Conservation (phyloP, 192 early-diverging fungal genomes). For the Coemansia sp. region DNA sequence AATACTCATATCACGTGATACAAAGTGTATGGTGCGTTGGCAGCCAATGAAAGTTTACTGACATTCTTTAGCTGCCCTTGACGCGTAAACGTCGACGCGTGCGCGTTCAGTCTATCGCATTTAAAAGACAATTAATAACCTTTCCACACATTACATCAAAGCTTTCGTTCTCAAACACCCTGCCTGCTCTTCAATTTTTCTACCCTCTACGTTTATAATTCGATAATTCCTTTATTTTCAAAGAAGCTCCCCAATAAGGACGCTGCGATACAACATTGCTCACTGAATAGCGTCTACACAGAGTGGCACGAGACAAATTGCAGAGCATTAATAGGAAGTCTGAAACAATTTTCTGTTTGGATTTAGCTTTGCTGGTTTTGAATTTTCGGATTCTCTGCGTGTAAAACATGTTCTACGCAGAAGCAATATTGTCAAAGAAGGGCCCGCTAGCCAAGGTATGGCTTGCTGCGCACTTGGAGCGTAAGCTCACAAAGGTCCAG, state of each 20-base stretch:
- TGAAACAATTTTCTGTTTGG: background rate
- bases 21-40: no score
- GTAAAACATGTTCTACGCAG: constrained; percentile 69
- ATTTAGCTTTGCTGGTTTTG: background rate
- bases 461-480: constrained; percentile 97
- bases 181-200: background rate
- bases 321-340: background rate
- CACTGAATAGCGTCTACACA: no score
- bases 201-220: background rate
- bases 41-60: no score
- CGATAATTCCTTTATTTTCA: background rate
- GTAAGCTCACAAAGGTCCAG: constrained; percentile 94
- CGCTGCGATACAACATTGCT: no score
- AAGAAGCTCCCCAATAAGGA: background rate
- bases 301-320: no score
- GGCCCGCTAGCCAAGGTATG: constrained; percentile 95
- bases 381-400: background rate
- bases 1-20: no score
- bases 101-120: background rate
- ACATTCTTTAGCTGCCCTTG: background rate
- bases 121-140: background rate
- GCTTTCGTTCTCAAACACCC: background rate
- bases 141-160: background rate
- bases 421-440: constrained; percentile 78
- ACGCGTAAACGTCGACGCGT: constrained; percentile 2